Base-by-base conservation (phyloP, 2,329 filamentous ascomycete genomes). In the Botrytis deweyae region DNA sequence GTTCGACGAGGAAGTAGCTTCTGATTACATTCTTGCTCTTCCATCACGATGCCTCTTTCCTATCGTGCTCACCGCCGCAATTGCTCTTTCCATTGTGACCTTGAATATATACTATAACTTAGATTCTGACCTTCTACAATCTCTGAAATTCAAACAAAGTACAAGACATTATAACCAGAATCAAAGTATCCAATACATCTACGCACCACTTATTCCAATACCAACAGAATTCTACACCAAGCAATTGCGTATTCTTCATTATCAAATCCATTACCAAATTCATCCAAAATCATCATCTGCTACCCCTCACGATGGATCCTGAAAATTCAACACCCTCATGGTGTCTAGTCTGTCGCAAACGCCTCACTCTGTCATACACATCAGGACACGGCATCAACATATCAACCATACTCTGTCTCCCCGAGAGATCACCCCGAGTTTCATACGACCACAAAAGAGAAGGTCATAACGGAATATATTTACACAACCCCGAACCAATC, bases 401-500 rank as follows among this genome's bases (percentile, higher is more conserved):
- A 8, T 6, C n/a, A 58, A n/a, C 0, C n/a, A 8, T 58, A 3
- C 52, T 58, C n/a, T 58, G 52, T 63, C 22, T 18, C 20, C 36
- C 14, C 4, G 38, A 16, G 7, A 63, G 3, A 6, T 2, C 42
- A 40, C 4, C 6, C n/a, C n/a, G 0, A 16, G 9, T 16, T 5
- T 22, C 33, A 40, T 12, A 18, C 10, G 25, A n/a, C 10, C 38
- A 40, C 52, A 8, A 36, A 36, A 49, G 8, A 49, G 20, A 49
- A 66, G 29, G 18, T 16, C 64, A 66, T 2, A 25, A 38, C 22
- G 29, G 63, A 8, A 66, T 66, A 49, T 49, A 49, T 33, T 9
- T 5, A 4, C 22, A 25, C 33, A 2, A 1, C 2, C 22, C 22
- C 7, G 16, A 5, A 18, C 0, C 33, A 38, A 10, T 0, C 1